Evolutionary conservation across 345 rosid species (phyloP).

Genomic region (Fremontodendron californicum): DNA sequence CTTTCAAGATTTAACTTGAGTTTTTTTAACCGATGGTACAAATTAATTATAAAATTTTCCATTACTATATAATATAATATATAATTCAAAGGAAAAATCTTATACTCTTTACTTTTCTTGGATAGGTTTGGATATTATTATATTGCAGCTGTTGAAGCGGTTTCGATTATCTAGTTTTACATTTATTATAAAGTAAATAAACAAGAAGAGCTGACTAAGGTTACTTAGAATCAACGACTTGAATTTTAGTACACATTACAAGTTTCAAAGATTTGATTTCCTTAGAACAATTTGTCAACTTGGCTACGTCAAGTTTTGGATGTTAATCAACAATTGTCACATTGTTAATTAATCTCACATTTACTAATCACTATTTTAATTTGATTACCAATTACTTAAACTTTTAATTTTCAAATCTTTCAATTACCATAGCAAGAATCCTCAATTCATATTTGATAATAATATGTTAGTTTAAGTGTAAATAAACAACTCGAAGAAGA

Average conservation of each 20-base stretch:
- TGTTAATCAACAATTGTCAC: no score
- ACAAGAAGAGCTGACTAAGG: background rate
- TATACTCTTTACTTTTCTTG: background rate
- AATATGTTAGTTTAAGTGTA: no score
- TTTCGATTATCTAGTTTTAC: constrained; percentile 6
- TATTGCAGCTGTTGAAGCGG: background rate
- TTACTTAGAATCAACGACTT: background rate
- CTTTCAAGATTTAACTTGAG: no score
- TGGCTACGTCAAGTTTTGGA: background rate
- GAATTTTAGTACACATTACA: background rate
- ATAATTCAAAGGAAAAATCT: background rate
- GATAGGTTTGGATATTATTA: background rate
- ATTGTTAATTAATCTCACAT: background rate
- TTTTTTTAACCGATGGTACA: no score
- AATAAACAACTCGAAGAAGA: no score
- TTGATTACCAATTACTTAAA: background rate
- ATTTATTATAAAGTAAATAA: background rate
- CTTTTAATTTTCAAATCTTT: background rate
- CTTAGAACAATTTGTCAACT: background rate
- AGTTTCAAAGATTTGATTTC: constrained; percentile 3
- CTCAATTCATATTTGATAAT: no score
- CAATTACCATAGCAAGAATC: no score
- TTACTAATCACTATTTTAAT: background rate
- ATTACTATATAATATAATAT: background rate
- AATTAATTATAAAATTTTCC: no score